These are phyloP conservation scores for Fusarium sp. DNA, from an alignment of 2,329 filamentous ascomycete species.

Conservation along the genomic window DNA sequence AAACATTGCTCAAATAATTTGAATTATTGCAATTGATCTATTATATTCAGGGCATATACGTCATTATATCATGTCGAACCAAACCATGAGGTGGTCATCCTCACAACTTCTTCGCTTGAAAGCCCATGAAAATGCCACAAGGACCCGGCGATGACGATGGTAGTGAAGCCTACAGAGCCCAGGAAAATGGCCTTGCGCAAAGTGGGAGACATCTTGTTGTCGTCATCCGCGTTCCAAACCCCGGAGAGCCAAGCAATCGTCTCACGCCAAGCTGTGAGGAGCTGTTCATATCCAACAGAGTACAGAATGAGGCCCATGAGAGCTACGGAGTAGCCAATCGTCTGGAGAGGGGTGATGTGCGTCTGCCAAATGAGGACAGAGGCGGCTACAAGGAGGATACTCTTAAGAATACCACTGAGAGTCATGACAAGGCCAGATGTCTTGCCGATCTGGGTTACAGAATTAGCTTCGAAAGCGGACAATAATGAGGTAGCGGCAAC, in stretches of 20 bases:
- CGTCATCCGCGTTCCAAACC: conserved; percentile 41
- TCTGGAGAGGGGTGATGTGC: conserved; percentile 78
- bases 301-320: conserved; percentile 67
- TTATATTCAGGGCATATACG: conserved; percentile 31
- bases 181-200: conserved; percentile 43
- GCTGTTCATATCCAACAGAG: conserved; percentile 59
- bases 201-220: conserved; percentile 40
- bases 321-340: conserved; percentile 84
- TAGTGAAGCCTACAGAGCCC: conserved; percentile 47
- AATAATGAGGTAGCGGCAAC: conserved; percentile 51
- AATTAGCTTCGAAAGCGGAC: background rate
- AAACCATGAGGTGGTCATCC: conserved; percentile 43
- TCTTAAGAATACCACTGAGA: conserved; percentile 88
- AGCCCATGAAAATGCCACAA: conserved; percentile 45
- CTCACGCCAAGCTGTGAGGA: conserved; percentile 45
- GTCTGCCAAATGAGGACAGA: conserved; percentile 87
- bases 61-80: conserved; percentile 35
- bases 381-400: conserved; percentile 84
- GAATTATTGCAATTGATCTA: conserved; percentile 41
- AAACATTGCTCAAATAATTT: conserved; percentile 12
- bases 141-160: conserved; percentile 48
- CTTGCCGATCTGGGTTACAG: conserved; percentile 79
- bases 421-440: conserved; percentile 90
- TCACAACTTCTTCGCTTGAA: conserved; percentile 31
- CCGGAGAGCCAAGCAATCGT: conserved; percentile 44